These are phyloP conservation scores for Fusarium sp. DNA, from an alignment of 2,329 filamentous ascomycete species.

Conservation along the genomic window DNA sequence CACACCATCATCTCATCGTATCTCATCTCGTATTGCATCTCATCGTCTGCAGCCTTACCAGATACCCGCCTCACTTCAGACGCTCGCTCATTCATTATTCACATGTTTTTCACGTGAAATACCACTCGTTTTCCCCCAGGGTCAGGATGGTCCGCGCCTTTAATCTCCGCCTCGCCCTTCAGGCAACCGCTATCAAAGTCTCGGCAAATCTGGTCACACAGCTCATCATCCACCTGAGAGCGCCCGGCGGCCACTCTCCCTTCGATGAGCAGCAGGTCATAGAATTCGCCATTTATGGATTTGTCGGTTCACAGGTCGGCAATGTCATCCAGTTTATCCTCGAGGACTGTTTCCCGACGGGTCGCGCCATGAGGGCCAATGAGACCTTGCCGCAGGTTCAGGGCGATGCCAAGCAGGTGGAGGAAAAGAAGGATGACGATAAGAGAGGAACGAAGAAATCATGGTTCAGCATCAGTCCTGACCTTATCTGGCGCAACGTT, in stretches of 20 bases:
- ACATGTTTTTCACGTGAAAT: constrained; percentile 24
- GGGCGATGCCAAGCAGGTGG: constrained; percentile 27
- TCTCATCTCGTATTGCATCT: neutral
- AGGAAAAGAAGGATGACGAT: constrained; percentile 45
- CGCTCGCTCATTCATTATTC: neutral
- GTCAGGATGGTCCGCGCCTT: constrained; percentile 45
- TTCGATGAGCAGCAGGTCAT: constrained; percentile 52
- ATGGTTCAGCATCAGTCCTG: constrained; percentile 40
- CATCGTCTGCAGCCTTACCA: constrained; percentile 7
- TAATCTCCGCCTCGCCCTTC: constrained; percentile 47
- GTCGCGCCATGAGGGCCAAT: constrained; percentile 34
- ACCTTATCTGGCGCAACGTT: constrained; percentile 53
- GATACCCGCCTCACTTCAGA: neutral
- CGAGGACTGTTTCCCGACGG: constrained; percentile 52
- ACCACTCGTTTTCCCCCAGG: constrained; percentile 1
- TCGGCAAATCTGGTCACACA: constrained; percentile 51
- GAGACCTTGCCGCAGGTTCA: constrained; percentile 40
- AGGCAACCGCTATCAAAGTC: constrained; percentile 49
- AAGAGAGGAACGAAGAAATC: constrained; percentile 8
- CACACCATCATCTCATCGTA: neutral
- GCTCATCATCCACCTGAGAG: constrained; percentile 38
- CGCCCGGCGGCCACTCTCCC: constrained; percentile 25
- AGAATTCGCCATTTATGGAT: constrained; percentile 53
- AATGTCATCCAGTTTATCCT: constrained; percentile 53
- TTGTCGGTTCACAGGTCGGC: constrained; percentile 52